Evolutionary conservation across 257 asterid genomes (phyloP), one percentile per base, ranked within the genome.

Genomic region (Coffea canephora): DNA sequence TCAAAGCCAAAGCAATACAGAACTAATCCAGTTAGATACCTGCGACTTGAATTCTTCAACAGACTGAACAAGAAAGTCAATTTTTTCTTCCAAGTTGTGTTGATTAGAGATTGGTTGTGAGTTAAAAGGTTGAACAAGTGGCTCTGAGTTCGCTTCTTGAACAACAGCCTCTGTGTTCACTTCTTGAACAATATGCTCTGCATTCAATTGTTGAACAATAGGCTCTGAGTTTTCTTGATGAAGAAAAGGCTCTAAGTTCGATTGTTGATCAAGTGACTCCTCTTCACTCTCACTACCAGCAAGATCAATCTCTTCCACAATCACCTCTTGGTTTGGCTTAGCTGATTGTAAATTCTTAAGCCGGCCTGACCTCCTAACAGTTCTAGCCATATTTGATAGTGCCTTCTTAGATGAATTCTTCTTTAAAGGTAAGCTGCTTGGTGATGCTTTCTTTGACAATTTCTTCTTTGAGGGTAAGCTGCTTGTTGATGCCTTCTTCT

Each of bases 291-390:
- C 87, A 18, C 59, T 77, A 45, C 69, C 85, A 27, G 8, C 82
- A n/a, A 78, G 75, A 54, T 76, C 71, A 18, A 80, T 73, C 74
- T 74, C 78, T 68, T 78, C 83, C 48, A 70, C 75, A 12, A 16
- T 25, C 25, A 4, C 59, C 27, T 16, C 67, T 39, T 43, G 64
- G 71, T 6, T 83, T 55, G 23, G 19, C 48, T 18, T 6, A 48
- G 78, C 71, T 27, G 57, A 50, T 10, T 9, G 19, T 0, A 55
- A 34, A 70, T 16, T 85, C 45, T 14, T 82, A 45, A 86, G 62
- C 45, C 91, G 89, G 19, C 48, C 72, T 64, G 93, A 89, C 75
- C 90, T 76, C 79, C 91, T 79, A 0, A 74, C 7, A 57, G 21
- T 7, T 7, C 12, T 4, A 1, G 55, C 50, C 27, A 8, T 21